These are phyloP conservation scores for Aspergillus panamensis DNA, from an alignment of 495 filamentous ascomycete species.

Conservation along the genomic window DNA sequence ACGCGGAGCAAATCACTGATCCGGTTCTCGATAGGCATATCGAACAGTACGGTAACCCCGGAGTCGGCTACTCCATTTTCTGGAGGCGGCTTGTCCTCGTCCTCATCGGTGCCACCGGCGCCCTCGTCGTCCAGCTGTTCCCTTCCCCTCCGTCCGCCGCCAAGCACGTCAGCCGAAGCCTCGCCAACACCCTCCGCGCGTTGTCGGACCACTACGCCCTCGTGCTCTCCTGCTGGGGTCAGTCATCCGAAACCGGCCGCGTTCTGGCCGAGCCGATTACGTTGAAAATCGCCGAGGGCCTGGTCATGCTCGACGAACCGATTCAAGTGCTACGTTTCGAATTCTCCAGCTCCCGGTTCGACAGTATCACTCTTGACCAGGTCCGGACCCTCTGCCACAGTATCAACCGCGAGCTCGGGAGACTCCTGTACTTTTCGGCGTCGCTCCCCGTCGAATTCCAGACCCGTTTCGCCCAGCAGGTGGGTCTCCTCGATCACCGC, in stretches of 20 bases:
- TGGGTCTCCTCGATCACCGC: slow-evolving; percentile 38
- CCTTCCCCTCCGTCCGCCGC: slow-evolving; percentile 43
- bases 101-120: slow-evolving; percentile 37
- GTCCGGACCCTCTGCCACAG: slow-evolving; percentile 37
- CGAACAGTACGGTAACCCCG: slow-evolving; percentile 40
- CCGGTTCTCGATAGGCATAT: slow-evolving; percentile 26
- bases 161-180: slow-evolving; percentile 38
- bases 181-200: slow-evolving; percentile 36
- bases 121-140: slow-evolving; percentile 41
- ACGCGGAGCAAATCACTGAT: not conserved
- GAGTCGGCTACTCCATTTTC: slow-evolving; percentile 43
- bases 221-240: slow-evolving; percentile 41
- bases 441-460: slow-evolving; percentile 34
- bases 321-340: slow-evolving; percentile 36
- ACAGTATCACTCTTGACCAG: slow-evolving; percentile 31
- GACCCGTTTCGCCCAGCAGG: slow-evolving; percentile 24
- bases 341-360: slow-evolving; percentile 43
- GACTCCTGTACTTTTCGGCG: slow-evolving; percentile 34
- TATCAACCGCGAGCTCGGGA: slow-evolving; percentile 35
- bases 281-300: slow-evolving; percentile 31
- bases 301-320: slow-evolving; percentile 31
- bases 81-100: slow-evolving; percentile 44
- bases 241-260: slow-evolving; percentile 20
- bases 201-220: slow-evolving; percentile 46
- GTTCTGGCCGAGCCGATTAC: slow-evolving; percentile 34